These are phyloP conservation scores for Tricholoma sp. DNA, from an alignment of 768 basidiomycete species.

Conservation along the genomic window DNA sequence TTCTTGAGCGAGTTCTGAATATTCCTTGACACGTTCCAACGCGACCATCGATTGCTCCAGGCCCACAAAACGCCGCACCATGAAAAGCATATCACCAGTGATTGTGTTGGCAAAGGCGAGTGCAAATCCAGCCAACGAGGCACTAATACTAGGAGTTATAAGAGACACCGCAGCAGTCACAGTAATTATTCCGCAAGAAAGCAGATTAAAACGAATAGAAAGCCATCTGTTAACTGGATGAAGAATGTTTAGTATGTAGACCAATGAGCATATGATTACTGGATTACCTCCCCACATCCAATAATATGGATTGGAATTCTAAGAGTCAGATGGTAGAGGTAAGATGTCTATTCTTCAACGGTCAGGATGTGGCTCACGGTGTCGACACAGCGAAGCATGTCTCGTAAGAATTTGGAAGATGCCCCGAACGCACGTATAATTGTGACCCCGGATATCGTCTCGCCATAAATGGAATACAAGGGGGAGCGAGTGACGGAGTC, in stretches of 20 bases:
- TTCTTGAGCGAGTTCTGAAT: slow-evolving; percentile 74
- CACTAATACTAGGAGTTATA: slow-evolving; percentile 64
- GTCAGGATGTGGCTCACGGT: slow-evolving; percentile 45
- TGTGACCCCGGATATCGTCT: slow-evolving; percentile 38
- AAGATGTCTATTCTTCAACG: not conserved
- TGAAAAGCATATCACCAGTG: slow-evolving; percentile 64
- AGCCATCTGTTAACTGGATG: slow-evolving; percentile 83
- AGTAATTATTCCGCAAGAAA: slow-evolving; percentile 71
- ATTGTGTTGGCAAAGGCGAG: slow-evolving; percentile 80
- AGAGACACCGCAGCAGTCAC: slow-evolving; percentile 65
- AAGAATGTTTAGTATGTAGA: not conserved
- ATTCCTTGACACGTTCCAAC: slow-evolving; percentile 88
- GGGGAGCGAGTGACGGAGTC: slow-evolving; percentile 35
- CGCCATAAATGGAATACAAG: slow-evolving; percentile 40
- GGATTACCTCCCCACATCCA: slow-evolving; percentile 84
- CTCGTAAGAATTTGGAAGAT: slow-evolving; percentile 78
- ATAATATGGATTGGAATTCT: slow-evolving; percentile 70
- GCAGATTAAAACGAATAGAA: slow-evolving; percentile 79
- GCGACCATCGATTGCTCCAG: slow-evolving; percentile 93
- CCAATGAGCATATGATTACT: slow-evolving; percentile 6
- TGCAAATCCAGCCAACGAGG: slow-evolving; percentile 82
- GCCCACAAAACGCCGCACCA: slow-evolving; percentile 78
- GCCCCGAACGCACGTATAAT: slow-evolving; percentile 82
- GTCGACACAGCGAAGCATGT: slow-evolving; percentile 80
- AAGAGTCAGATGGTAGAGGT: not conserved